phyloP scores from a whole-genome alignment of 2,329 filamentous ascomycete genomes.

The Knoxdaviesia capensis region DNA sequence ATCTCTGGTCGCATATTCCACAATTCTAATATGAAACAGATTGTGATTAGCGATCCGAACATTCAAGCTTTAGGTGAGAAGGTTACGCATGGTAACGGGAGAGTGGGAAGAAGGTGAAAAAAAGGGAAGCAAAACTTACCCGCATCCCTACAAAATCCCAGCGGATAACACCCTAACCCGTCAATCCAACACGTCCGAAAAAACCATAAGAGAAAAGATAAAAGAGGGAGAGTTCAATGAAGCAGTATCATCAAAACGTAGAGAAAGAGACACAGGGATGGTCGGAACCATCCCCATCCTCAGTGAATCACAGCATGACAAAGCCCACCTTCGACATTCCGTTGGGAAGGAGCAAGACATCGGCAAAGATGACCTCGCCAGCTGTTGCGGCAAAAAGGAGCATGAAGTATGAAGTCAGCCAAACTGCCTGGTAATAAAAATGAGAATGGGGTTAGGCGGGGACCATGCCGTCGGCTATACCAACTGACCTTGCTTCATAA shows the following conservation, averaged over 20 bases:
- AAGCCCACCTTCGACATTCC: conserved; percentile 99
- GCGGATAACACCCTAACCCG: conserved; percentile 75
- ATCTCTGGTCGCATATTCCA: conserved; percentile 99
- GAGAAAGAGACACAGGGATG: conserved; percentile 37
- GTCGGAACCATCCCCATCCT: conserved; percentile 4
- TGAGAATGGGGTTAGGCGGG: background rate
- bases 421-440: too few species aligned
- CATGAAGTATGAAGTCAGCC: too few species aligned
- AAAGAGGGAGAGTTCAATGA: conserved; percentile 32
- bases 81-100: background rate
- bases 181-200: conserved; percentile 96
- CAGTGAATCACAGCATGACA: conserved; percentile 49
- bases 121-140: conserved; percentile 40
- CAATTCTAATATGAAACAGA: conserved; percentile 46
- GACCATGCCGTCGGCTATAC: background rate
- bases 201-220: conserved; percentile 37
- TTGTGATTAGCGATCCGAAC: background rate
- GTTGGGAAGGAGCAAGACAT: conserved; percentile 98
- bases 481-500: conserved; percentile 92
- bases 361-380: conserved; percentile 97
- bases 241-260: conserved; percentile 13
- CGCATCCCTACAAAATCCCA: conserved; percentile 95
- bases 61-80: background rate
- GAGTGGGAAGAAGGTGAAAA: background rate
- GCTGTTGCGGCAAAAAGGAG: conserved; percentile 30